Percentiles rank a stretch among this genome's conserved stretches.
Evolutionary conservation across 768 basidiomycete genomes (phyloP).

Genomic region (Termitomyces titanicus): DNA sequence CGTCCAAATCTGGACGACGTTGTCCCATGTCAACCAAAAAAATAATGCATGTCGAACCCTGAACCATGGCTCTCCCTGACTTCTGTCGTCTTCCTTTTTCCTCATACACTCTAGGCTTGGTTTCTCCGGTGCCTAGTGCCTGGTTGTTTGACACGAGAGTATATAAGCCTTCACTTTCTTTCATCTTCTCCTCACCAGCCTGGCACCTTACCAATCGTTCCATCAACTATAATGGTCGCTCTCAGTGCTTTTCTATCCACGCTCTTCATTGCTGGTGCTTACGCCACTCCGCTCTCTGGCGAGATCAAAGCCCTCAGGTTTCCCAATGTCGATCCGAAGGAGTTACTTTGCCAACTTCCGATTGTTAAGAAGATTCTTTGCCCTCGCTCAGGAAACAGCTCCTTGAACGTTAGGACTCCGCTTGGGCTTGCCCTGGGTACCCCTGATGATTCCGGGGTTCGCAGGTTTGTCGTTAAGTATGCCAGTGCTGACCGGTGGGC

Average conservation of each 20-base stretch:
- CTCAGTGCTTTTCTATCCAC: conserved; percentile 28
- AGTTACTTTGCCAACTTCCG: conserved; percentile 45
- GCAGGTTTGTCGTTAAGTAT: conserved; percentile 65
- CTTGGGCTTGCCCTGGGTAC: conserved; percentile 57
- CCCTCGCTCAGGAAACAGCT: conserved; percentile 28
- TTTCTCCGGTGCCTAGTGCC: conserved; percentile 18
- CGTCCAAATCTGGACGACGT: conserved; percentile 18
- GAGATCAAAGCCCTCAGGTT: conserved; percentile 22
- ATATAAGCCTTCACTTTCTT: conserved; percentile 15
- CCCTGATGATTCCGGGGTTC: conserved; percentile 41
- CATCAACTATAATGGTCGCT: conserved; percentile 27
- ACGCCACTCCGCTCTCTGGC: conserved; percentile 26
- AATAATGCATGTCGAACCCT: conserved; percentile 7
- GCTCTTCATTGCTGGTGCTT: conserved; percentile 25
- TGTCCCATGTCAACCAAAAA: conserved; percentile 17
- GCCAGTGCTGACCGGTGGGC: conserved; percentile 61
- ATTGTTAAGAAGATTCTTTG: conserved; percentile 40
- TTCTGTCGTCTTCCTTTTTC: conserved; percentile 3
- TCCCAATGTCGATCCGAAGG: conserved; percentile 32
- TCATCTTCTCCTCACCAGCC: conserved; percentile 15
- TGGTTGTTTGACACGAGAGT: conserved; percentile 10
- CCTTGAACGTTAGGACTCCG: conserved; percentile 36
- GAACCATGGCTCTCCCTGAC: conserved; percentile 3
- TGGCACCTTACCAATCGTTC: conserved; percentile 11
- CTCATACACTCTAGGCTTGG: conserved; percentile 2